phyloP scores from a whole-genome alignment of 2,329 filamentous ascomycete species.

The Fusarium succisae region DNA sequence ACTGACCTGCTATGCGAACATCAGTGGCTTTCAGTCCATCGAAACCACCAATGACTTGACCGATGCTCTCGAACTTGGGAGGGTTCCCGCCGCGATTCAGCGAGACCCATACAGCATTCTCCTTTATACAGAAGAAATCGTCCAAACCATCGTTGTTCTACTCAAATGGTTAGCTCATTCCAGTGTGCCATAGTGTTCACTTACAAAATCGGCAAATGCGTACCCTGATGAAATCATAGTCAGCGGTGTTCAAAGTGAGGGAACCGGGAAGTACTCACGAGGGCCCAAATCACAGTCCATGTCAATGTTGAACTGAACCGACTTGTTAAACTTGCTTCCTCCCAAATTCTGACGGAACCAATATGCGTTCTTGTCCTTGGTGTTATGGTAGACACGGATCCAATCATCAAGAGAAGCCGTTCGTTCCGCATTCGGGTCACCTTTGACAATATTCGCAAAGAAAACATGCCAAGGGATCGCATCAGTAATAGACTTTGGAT shows the following conservation, averaged over 20 bases:
- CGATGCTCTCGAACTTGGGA: not conserved
- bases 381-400: not conserved
- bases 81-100: not conserved
- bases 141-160: not conserved
- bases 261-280: not conserved
- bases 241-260: not conserved
- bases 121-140: not conserved
- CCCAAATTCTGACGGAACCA: not conserved
- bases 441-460: not conserved
- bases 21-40: not conserved
- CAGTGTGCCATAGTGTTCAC: rapidly evolving
- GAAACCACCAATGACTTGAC: not conserved
- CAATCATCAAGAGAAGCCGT: not conserved
- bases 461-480: not conserved
- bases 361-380: not conserved
- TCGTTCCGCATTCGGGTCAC: not conserved
- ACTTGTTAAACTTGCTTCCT: not conserved
- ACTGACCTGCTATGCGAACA: not conserved
- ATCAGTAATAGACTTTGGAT: not conserved
- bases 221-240: not conserved
- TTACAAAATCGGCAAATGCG: not conserved
- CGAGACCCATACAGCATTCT: not conserved
- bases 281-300: not conserved
- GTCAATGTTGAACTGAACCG: not conserved
- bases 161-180: not conserved